Conservation (phyloP, 306 rosid species). For the Geum urbanum region DNA sequence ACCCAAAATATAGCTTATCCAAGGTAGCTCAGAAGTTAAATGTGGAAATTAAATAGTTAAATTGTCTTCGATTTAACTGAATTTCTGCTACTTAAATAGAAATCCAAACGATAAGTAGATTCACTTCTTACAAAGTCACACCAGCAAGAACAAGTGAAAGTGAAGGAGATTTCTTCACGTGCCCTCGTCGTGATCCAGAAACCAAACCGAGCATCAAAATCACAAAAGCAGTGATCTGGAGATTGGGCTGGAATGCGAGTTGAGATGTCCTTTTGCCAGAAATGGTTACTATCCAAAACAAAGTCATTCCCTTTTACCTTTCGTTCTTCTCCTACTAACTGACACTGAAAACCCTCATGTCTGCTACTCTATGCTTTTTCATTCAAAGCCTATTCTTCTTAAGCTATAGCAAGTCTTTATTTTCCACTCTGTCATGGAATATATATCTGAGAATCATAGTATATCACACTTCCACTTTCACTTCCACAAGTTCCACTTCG, state of each 20-base stretch:
- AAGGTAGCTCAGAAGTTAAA: too few species aligned
- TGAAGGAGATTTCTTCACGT: constrained; percentile 21
- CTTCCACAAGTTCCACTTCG: constrained; percentile 19
- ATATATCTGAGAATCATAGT: constrained; percentile 16
- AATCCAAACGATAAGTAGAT: too few species aligned
- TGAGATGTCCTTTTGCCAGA: constrained; percentile 22
- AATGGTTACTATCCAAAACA: constrained; percentile 29
- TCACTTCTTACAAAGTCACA: not conserved
- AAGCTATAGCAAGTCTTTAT: too few species aligned
- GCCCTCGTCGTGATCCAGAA: constrained; percentile 23
- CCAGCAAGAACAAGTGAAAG: constrained; percentile 12
- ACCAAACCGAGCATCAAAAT: constrained; percentile 8
- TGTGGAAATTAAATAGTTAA: too few species aligned
- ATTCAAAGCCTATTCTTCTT: not conserved
- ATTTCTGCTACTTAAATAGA: too few species aligned
- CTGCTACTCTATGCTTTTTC: not conserved
- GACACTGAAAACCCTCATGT: constrained; percentile 5
- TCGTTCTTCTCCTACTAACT: not conserved
- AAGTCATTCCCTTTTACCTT: constrained; percentile 13
- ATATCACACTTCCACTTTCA: constrained; percentile 24
- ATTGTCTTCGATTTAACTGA: too few species aligned
- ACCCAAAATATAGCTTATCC: too few species aligned
- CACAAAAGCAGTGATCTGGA: constrained; percentile 15
- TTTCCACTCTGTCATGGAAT: constrained; percentile 9
- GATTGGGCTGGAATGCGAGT: constrained; percentile 5